Percentiles rank a stretch among this genome's conserved stretches.
Evolutionary conservation across 2,329 filamentous ascomycete genomes (phyloP).

Genomic region (Fusarium cyanostomum): DNA sequence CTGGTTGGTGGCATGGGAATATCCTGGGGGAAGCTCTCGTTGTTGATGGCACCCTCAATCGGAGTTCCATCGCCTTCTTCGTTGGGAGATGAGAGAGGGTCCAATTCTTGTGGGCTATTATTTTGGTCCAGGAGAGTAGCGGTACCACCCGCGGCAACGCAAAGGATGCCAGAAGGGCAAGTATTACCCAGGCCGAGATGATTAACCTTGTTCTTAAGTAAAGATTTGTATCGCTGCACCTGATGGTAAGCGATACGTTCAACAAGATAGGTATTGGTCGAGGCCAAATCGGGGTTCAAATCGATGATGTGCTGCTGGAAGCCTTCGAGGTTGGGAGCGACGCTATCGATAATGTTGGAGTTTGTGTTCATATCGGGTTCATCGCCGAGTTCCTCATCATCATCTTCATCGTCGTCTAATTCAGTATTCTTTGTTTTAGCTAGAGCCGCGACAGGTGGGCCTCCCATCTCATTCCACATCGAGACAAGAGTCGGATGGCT

Average conservation of each 20-base stretch:
- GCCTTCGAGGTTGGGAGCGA: slow-evolving; percentile 77
- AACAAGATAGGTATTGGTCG: slow-evolving; percentile 69
- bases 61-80: slow-evolving; percentile 72
- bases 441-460: slow-evolving; percentile 62
- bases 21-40: slow-evolving; percentile 80
- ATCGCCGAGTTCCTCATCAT: slow-evolving; percentile 64
- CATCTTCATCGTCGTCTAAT: slow-evolving; percentile 60
- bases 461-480: slow-evolving; percentile 62
- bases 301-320: slow-evolving; percentile 79
- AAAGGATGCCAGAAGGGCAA: slow-evolving; percentile 71
- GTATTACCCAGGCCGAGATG: slow-evolving; percentile 70
- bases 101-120: slow-evolving; percentile 66
- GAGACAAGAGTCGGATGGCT: slow-evolving; percentile 58
- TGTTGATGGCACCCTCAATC: slow-evolving; percentile 73
- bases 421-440: slow-evolving; percentile 45
- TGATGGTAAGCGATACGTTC: slow-evolving; percentile 87
- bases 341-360: slow-evolving; percentile 70
- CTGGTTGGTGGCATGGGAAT: slow-evolving; percentile 84
- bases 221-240: slow-evolving; percentile 77
- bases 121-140: slow-evolving; percentile 69
- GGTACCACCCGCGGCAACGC: slow-evolving; percentile 73
- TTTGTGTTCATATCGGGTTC: slow-evolving; percentile 71
- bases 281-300: slow-evolving; percentile 75
- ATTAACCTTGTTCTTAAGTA: slow-evolving; percentile 75
- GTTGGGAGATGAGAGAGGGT: slow-evolving; percentile 62